phyloP scores from a whole-genome alignment of 352 stramenopile species.

The Globisporangium iwayamae region DNA sequence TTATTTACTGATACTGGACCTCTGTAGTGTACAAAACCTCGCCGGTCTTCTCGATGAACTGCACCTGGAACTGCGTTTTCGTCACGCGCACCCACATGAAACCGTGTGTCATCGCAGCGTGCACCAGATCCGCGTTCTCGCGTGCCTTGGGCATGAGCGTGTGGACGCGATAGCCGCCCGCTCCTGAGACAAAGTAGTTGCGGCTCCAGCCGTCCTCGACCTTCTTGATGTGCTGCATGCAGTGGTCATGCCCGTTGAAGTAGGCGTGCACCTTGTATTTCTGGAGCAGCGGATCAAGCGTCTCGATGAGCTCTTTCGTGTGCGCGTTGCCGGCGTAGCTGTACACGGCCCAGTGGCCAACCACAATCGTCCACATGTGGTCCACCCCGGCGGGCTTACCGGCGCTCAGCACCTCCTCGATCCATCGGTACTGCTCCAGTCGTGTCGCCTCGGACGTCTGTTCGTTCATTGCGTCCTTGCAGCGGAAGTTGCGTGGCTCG shows the following conservation, averaged over 20 bases:
- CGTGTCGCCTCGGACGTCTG: conserved; percentile 63
- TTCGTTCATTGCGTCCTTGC: conserved; percentile 72
- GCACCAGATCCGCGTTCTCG: conserved; percentile 63
- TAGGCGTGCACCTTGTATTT: conserved; percentile 86
- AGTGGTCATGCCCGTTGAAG: conserved; percentile 87
- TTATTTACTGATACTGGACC: conserved; percentile 37
- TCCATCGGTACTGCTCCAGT: conserved; percentile 72
- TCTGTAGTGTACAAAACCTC: conserved; percentile 84
- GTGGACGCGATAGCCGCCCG: conserved; percentile 71
- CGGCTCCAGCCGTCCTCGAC: conserved; percentile 37
- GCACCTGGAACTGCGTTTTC: conserved; percentile 61
- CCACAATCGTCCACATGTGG: conserved; percentile 82
- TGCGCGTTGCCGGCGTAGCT: conserved; percentile 81
- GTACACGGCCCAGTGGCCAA: conserved; percentile 84
- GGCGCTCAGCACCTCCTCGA: conserved; percentile 56
- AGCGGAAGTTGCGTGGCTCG: conserved; percentile 73
- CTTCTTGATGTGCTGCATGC: conserved; percentile 75
- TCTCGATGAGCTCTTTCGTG: conserved; percentile 70
- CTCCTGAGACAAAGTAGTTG: conserved; percentile 82
- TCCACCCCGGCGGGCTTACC: conserved; percentile 61
- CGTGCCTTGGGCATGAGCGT: conserved; percentile 62
- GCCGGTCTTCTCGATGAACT: conserved; percentile 62
- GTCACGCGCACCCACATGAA: conserved; percentile 83
- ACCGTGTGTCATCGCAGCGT: conserved; percentile 79
- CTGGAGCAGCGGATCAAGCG: conserved; percentile 65